Evolutionary conservation across 768 basidiomycete genomes (phyloP), one percentile per base, ranked within the genome.

Genomic region (Collybia sordida): DNA sequence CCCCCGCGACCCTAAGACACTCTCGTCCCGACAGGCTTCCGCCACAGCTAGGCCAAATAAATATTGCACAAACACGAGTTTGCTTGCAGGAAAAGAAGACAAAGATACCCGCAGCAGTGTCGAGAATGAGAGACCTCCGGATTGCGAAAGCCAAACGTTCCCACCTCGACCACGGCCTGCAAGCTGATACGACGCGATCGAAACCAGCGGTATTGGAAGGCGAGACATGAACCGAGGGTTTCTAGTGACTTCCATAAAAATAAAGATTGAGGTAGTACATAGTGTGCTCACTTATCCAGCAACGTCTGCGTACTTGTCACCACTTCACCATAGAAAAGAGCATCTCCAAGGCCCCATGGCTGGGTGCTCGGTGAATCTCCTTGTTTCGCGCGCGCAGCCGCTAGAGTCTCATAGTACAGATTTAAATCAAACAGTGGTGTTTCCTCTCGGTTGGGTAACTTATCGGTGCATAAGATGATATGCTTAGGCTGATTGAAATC

Each of bases 281-380:
- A 31, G n/a, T 25, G 52, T 39, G 68, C 87, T 68, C 55, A 94
- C 96, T 85, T 90, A 62, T 97, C 92, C 4, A 98, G 74, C 80
- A 98, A 82, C 2, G 93, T 94, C 64, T 98, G 97, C 0, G 96
- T 98, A 57, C 91, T 94, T 1, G 93, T 93, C 9, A 99, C 88
- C 0, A 84, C 83, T 65, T 97, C 92, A 25, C 89, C 87, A 55
- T 98, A 98, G 7, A 95, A 57, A 23, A 98, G 62, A 31, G 82
- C 77, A 52, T 95, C 92, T 0, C 94, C 94, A 3, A 89, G 64
- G 2, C 81, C 78, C 78, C 82, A 82, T 4, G 60, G 44, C 19
- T 64, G 57, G 8, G 63, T 47, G 12, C 52, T 53, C 8, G 59
- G 56, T 0, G 50, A 28, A 11, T 60, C 56, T 3, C 59, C 64